Evolutionary conservation across 1,284 basidiomycete genomes (phyloP), one percentile per base, ranked within the genome.

Genomic region (Malassezia japonica): DNA sequence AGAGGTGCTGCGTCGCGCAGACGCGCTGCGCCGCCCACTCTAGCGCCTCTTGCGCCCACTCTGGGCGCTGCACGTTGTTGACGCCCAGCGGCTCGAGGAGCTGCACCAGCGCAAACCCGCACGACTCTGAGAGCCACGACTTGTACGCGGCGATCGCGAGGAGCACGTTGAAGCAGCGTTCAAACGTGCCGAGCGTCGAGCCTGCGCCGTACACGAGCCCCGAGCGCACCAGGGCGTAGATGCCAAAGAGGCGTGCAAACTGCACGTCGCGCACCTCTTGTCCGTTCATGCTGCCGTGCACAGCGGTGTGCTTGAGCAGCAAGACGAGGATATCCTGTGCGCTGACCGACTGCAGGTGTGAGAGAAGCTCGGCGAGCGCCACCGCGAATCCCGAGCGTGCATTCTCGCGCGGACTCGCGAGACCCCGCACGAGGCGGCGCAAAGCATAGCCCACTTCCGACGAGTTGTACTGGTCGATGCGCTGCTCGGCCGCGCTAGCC

Each of bases 311-410:
- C 28, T 64, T 62, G 40, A 69, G 57, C 32, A 69, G 45, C 35
- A 67, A 63, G 15, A 48, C 45, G 40, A 70, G 62, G 20, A 66
- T 48, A 54, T 68, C 62, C 31, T 56, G 46, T 82, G 35, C 83
- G 82, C 44, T 81, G 80, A 95, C 79, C 5, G 85, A 85, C 56
- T 83, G 77, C 65, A 95, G 79, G 38, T 84, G 80, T 18, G 84
- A 82, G 29, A 96, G 76, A 1, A 96, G 79, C 88, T 95, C 91
- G 1, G 92, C 90, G 60, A 98, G 77, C 16, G 90, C 88, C 36
- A 96, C 91, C 7, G 91, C 87, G 71, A 96, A 98, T 12, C 92
- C 92, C 29, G 94, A 76, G 59, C 92, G 77, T 70, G 88, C 90
- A 74, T 86, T 89, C 74, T 96, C 90, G 59, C 91, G 78, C 2